Evolutionary conservation across 345 rosid genomes (phyloP), one percentile per base, ranked within the genome.

Genomic region (Linum tenue): DNA sequence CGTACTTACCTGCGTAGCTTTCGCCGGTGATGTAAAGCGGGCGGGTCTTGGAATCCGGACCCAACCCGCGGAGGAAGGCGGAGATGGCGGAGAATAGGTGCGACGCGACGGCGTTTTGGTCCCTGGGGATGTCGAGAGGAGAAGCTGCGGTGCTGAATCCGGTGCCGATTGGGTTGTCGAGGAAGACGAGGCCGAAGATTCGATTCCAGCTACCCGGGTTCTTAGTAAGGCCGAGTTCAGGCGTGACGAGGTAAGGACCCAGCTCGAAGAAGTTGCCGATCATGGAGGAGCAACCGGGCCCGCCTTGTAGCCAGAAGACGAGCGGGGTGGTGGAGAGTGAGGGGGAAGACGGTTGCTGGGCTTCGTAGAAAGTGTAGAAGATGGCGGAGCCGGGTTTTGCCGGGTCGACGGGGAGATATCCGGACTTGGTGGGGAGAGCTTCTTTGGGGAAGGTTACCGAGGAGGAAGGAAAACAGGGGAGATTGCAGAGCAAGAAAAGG

Each of bases 381-480:
- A 57, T 57, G 60, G 36, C 60, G 37, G 60, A 57, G 31, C 60
- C 60, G 11, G 60, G 31, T 22, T 22, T 22, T 22, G 31, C 31
- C 31, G 31, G 31, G 31, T 22, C 31, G 31, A 22, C 31, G 31
- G 31, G 31, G 31, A 22, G 31, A 22, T 22, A 22, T 22, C 31
- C 31, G 31, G 31, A 57, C 4, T 36, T 57, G 37, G 60, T 57
- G 12, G 60, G 60, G 60, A 57, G 60, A 17, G 60, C 60, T 57
- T 57, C 60, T 3, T 57, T 15, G 1, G 60, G 60, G 7, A 57
- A 9, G 3, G 53, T 2, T 48, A 9, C 3, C 1, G 51, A 44
- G 11, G 69, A 4, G 12, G 85, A 65, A 4, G 81, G 40, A 39
- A 69, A 60, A 37, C 68, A 63, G 16, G 60, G 40, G 42, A 5